A percentile compares a stretch with the other conserved stretches of the same genome.
phyloP scores from a whole-genome alignment of 2,329 filamentous ascomycete genomes.

The Ascochyta koolunga region DNA sequence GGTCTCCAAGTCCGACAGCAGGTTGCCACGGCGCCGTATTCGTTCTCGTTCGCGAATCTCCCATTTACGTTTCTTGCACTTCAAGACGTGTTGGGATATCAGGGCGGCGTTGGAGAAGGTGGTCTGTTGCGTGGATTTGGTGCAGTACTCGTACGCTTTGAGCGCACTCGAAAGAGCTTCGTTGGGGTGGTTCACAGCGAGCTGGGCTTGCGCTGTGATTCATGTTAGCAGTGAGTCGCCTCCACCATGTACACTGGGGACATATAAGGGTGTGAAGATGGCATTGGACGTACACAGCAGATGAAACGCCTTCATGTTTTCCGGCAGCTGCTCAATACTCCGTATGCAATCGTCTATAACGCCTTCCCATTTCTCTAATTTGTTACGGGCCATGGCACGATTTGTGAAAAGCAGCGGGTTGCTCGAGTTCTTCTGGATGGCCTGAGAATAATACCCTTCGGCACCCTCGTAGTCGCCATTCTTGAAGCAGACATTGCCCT shows the following conservation, averaged over 20 bases:
- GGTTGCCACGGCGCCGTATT: conserved; percentile 59
- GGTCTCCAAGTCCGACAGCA: conserved; percentile 66
- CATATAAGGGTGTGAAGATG: not conserved
- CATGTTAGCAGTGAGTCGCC: conserved; percentile 17
- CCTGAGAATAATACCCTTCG: conserved; percentile 74
- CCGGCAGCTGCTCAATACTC: conserved; percentile 71
- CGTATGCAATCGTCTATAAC: conserved; percentile 78
- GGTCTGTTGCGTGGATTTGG: conserved; percentile 61
- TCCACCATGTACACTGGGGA: too few species aligned
- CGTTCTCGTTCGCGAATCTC: conserved; percentile 72
- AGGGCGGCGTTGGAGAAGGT: conserved; percentile 65
- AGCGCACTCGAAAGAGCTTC: conserved; percentile 74
- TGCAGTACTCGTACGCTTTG: conserved; percentile 74
- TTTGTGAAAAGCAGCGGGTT: conserved; percentile 88
- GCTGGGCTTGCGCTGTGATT: conserved; percentile 71
- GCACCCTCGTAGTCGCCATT: conserved; percentile 68
- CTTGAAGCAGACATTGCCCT: conserved; percentile 70
- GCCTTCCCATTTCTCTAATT: conserved; percentile 73
- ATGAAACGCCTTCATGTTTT: conserved; percentile 81
- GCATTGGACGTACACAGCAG: conserved; percentile 62
- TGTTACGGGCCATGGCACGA: conserved; percentile 81
- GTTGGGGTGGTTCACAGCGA: conserved; percentile 73
- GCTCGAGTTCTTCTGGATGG: conserved; percentile 77
- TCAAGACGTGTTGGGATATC: conserved; percentile 75
- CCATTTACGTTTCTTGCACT: conserved; percentile 87